These are phyloP conservation scores for Phialemonium atrogriseum DNA, from an alignment of 2,329 filamentous ascomycete species.

Conservation along the genomic window DNA sequence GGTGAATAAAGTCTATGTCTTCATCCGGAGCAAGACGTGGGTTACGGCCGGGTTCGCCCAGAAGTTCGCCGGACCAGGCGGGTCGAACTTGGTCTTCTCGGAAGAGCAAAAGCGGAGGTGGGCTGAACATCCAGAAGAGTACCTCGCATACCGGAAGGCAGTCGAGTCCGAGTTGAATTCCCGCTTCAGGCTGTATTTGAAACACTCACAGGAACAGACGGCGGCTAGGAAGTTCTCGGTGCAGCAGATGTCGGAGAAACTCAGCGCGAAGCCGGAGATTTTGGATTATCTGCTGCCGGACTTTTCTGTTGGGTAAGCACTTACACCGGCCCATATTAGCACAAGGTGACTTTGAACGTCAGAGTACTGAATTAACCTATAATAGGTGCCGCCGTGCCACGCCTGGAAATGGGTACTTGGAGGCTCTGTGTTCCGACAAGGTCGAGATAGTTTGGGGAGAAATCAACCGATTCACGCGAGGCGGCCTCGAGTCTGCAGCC, in stretches of 20 bases:
- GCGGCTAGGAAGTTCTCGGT: constrained; percentile 15
- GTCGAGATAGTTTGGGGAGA: constrained; percentile 13
- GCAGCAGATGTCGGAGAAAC: constrained; percentile 29
- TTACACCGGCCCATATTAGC: too few species aligned
- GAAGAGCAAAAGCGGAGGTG: constrained; percentile 35
- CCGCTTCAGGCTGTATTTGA: constrained; percentile 41
- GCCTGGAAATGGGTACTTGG: constrained; percentile 22
- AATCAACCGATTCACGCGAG: constrained; percentile 15
- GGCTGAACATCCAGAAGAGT: constrained; percentile 41
- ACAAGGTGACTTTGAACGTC: too few species aligned
- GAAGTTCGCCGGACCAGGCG: constrained; percentile 31
- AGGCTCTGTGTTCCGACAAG: constrained; percentile 17
- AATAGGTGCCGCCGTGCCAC: constrained; percentile 20
- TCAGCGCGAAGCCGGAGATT: constrained; percentile 29
- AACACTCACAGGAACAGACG: constrained; percentile 32
- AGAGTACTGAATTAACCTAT: too few species aligned
- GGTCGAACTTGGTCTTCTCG: constrained; percentile 32
- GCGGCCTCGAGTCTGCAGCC: constrained; percentile 16
- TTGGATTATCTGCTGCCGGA: constrained; percentile 30
- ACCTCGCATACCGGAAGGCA: constrained; percentile 35
- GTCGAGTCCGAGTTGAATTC: constrained; percentile 36
- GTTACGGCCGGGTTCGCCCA: constrained; percentile 38
- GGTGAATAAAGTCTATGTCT: constrained; percentile 2
- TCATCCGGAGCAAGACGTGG: constrained; percentile 33
- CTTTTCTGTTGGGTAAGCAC: constrained; percentile 5